Base-by-base conservation (phyloP, 495 filamentous ascomycete species). In the Penicillium turbatum region DNA sequence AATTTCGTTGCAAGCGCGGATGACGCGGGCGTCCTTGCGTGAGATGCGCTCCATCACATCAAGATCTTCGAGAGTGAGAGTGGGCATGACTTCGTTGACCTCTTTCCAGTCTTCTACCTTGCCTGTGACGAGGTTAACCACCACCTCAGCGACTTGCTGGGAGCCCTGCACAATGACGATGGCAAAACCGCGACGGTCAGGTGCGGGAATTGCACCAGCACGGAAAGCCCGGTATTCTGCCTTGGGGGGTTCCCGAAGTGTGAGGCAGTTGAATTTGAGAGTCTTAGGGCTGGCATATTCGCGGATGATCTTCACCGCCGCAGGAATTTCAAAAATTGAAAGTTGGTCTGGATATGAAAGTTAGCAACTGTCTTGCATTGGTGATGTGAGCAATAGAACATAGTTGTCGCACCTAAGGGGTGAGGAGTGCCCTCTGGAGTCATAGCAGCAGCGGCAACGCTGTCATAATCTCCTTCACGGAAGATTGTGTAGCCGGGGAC, bases 51-150 rank as follows among this genome's bases (percentile, higher is more conserved):
- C 90, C 47, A 92, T 90, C n/a, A 85, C 73, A 64, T 89, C 84
- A 29, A 95, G 73, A 62, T 96, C 90, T 64, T 95, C 89, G 77
- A 96, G 87, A 10, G 88, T 92, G 59, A 95, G 89, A 50, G 92
- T 82, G 16, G 90, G 90, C 72, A 93, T 89, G 43, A 90, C 82
- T 16, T 87, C 86, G 48, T 84, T 77, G 11, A 87, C 74, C 11
- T 79, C 68, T 59, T 87, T 85, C 86, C 87, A 95, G 24, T 76
- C 74, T 21, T 84, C 72, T 43, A 95, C 86, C 66, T 80, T 84
- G 51, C 78, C 79, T 7, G 82, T 86, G 31, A 76, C 78, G 10
- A 84, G 83, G 64, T 92, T 89, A 12, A 84, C 85, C 9, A 95
- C 83, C 2, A 90, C 80, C 66, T 95, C 90, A 15, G 89, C 87